Evolutionary conservation across 495 filamentous ascomycete species (phyloP), one percentile per base, ranked within the genome.

Genomic region (Daldinia bambusicola): DNA sequence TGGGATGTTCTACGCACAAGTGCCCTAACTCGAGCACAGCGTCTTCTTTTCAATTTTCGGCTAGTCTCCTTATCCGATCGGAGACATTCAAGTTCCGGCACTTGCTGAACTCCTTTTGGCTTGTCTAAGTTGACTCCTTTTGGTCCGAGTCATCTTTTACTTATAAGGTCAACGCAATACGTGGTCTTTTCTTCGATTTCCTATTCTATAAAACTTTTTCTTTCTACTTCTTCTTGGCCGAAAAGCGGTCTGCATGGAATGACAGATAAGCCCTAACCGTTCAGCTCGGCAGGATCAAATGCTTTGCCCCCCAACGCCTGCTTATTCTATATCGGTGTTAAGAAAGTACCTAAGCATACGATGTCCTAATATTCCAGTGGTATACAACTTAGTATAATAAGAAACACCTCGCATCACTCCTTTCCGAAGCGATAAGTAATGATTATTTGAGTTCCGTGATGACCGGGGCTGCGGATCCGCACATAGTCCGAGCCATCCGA

Each of bases 51-150:
- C 12, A 13, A 14, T 18, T 16, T 34, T 56, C 63, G 69, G 63
- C 69, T 72, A 61, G 63, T 61, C 55, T 56, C 45, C 45, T 13
- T 32, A 61, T 51, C 69, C 64, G 69, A 60, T 41, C 45, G 37
- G 31, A 37, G 20, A 30, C 41, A 53, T 58, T 61, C 52, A 32
- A 38, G 40, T 65, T 72, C 70, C 70, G 70, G 70, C 70, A 72
- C 18, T 45, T 71, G 37, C 51, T 14, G 43, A 9, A 31, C 40
- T 60, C 56, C 38, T 26, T 43, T 60, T 60, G 43, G 43, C 16
- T 12, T 22, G 6, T 48, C 8, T 22, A 8, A 48, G 8, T 48
- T 9, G 18, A 48, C 43, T 48, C 43, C 43, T 48, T 48, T 48
- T 48, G 43, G 43, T 48, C 20, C 43, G 43, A 48, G 43, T 22